Percentiles rank a stretch among this genome's conserved stretches.
Conservation (phyloP, 2,329 filamentous ascomycete species). For the Elsinoe necatrix region DNA sequence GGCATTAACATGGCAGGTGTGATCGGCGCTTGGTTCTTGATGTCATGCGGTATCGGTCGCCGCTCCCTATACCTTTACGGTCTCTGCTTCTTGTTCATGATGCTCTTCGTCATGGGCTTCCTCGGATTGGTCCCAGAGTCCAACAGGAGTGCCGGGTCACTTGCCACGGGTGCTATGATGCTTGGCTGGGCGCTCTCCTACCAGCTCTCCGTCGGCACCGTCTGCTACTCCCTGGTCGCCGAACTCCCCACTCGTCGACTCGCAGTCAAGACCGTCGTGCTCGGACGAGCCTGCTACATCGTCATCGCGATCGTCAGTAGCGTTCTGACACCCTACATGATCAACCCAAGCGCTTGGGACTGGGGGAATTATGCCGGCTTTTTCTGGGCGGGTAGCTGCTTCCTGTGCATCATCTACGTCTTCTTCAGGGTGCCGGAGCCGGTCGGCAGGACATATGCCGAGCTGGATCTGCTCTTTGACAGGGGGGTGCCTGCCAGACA, state of each 20-base stretch:
- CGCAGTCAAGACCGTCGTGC: conserved; percentile 84
- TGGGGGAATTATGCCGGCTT: conserved; percentile 84
- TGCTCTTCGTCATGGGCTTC: conserved; percentile 80
- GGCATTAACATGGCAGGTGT: conserved; percentile 70
- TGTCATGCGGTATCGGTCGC: conserved; percentile 60
- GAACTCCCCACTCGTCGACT: conserved; percentile 75
- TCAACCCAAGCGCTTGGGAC: conserved; percentile 78
- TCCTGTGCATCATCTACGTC: conserved; percentile 70
- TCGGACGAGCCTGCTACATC: conserved; percentile 70
- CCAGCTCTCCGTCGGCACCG: conserved; percentile 79
- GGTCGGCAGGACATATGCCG: conserved; percentile 69
- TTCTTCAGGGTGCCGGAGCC: conserved; percentile 78
- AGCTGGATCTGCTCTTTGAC: conserved; percentile 80
- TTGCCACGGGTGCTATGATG: conserved; percentile 82
- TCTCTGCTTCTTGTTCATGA: conserved; percentile 60
- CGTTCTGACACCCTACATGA: conserved; percentile 84
- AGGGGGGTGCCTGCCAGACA: conserved; percentile 60
- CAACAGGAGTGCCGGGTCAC: conserved; percentile 52
- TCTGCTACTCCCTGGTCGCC: conserved; percentile 80
- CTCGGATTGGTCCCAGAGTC: conserved; percentile 60
- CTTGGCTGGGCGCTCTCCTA: conserved; percentile 74
- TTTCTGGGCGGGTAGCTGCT: conserved; percentile 78
- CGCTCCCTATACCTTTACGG: conserved; percentile 69
- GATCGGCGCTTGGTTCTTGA: conserved; percentile 72
- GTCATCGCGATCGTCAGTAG: conserved; percentile 73